Conservation (phyloP, 2,329 filamentous ascomycete genomes). For the Trichoderma oligosporum region DNA sequence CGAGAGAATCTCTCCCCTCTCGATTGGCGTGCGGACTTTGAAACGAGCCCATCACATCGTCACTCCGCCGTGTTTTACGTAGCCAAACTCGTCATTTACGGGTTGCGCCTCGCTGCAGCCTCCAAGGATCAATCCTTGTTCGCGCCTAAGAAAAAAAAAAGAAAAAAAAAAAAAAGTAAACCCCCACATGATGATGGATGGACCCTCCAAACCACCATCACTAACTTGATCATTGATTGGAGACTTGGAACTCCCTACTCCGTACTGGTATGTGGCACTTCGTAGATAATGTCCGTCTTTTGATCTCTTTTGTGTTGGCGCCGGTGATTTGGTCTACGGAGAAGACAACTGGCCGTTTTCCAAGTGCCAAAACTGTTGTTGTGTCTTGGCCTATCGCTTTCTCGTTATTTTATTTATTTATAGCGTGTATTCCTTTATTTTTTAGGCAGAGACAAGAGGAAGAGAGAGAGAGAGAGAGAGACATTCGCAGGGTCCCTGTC, state of each 20-base stretch:
- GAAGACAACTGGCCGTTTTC: not conserved
- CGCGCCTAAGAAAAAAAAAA: slow-evolving; percentile 4
- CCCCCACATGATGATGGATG: slow-evolving; percentile 21
- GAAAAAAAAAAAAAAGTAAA: not conserved
- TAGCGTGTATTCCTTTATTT: slow-evolving; percentile 1
- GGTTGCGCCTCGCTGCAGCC: slow-evolving; percentile 17
- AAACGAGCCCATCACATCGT: slow-evolving; percentile 17
- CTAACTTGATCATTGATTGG: slow-evolving; percentile 8
- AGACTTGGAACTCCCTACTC: not conserved
- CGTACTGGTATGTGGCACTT: too few species aligned
- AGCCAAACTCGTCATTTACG: slow-evolving; percentile 17
- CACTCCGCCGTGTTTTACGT: slow-evolving; percentile 19
- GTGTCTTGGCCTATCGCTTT: not conserved
- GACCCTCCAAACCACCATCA: slow-evolving; percentile 18
- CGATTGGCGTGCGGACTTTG: slow-evolving; percentile 17
- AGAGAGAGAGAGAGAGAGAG: not conserved
- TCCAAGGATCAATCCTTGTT: slow-evolving; percentile 10
- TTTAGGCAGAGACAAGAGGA: not conserved
- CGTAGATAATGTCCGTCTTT: not conserved
- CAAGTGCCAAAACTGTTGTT: not conserved
- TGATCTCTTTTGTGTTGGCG: not conserved
- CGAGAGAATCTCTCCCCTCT: not conserved
- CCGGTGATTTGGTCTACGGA: not conserved
- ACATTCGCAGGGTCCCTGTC: slow-evolving; percentile 5
- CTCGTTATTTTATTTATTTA: not conserved